Evolutionary conservation across 495 filamentous ascomycete genomes (phyloP).

Genomic region (Lindgomyces ingoldianus): DNA sequence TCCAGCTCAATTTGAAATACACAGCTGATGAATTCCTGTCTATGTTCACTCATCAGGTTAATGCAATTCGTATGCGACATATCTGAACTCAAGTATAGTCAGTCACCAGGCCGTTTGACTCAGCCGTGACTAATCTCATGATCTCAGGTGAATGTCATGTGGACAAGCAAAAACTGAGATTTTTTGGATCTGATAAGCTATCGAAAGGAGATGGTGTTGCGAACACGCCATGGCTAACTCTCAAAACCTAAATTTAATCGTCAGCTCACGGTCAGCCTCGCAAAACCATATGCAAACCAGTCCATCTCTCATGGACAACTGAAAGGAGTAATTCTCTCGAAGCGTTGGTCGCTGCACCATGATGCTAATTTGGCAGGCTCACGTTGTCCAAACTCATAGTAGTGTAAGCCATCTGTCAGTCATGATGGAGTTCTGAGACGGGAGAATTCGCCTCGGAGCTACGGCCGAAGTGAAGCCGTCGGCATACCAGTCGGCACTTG

Average conservation of each 20-base stretch:
- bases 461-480: neutral
- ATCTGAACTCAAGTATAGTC: neutral
- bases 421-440: neutral
- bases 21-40: no score
- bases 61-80: neutral
- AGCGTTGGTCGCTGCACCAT: neutral
- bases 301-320: neutral
- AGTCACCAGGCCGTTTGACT: neutral
- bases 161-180: neutral
- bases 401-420: slow-evolving; percentile 5
- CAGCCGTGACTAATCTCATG: neutral
- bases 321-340: neutral
- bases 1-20: no score
- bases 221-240: neutral
- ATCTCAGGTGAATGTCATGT: neutral
- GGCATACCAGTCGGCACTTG: neutral
- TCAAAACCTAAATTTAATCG: neutral
- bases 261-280: neutral
- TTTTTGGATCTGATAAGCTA: neutral
- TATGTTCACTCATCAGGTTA: neutral
- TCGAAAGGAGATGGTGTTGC: neutral
- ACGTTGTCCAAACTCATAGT: slow-evolving; percentile 1
- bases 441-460: neutral
- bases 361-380: neutral
- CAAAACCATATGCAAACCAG: neutral